phyloP scores from a whole-genome alignment of 2,329 filamentous ascomycete genomes.

The Monilinia fructigena region DNA sequence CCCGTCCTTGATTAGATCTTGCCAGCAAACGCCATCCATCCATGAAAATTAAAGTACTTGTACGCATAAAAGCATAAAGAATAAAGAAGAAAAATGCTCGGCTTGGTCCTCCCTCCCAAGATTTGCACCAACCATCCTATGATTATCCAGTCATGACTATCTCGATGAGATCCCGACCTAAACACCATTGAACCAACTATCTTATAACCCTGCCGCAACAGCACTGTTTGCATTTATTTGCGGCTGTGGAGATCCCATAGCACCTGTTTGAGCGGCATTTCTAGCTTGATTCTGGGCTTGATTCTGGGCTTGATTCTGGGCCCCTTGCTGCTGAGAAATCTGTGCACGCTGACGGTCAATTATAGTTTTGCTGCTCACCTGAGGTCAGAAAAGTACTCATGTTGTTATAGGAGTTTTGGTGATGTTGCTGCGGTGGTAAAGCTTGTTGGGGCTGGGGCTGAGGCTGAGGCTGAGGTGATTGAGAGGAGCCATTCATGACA shows the following conservation, averaged over 20 bases:
- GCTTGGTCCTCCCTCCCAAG: neutral
- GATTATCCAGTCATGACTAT: slow-evolving; percentile 16
- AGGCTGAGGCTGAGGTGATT: slow-evolving; percentile 30
- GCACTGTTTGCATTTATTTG: slow-evolving; percentile 36
- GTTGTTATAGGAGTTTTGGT: slow-evolving; percentile 25
- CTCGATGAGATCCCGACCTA: slow-evolving; percentile 7
- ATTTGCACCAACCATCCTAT: neutral
- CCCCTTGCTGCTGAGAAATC: slow-evolving; percentile 39
- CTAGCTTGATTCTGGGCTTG: slow-evolving; percentile 36
- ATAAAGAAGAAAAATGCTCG: slow-evolving; percentile 11
- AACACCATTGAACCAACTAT: slow-evolving; percentile 4
- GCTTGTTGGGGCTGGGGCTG: slow-evolving; percentile 2
- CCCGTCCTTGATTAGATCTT: neutral
- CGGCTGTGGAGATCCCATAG: slow-evolving; percentile 33
- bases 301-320: slow-evolving; percentile 36
- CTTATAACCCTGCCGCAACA: slow-evolving; percentile 21
- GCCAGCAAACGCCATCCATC: slow-evolving; percentile 14
- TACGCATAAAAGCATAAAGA: slow-evolving; percentile 10
- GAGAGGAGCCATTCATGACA: slow-evolving; percentile 34
- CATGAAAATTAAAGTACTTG: slow-evolving; percentile 21
- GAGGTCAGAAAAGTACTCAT: slow-evolving; percentile 39
- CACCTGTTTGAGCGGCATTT: slow-evolving; percentile 34
- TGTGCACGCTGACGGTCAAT: slow-evolving; percentile 42
- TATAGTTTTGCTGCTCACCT: slow-evolving; percentile 40
- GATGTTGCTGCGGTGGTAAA: slow-evolving; percentile 12